Percentiles rank a stretch among this genome's conserved stretches.
Evolutionary conservation across 495 filamentous ascomycete species (phyloP).

Genomic region (Schizothecium vesticola): DNA sequence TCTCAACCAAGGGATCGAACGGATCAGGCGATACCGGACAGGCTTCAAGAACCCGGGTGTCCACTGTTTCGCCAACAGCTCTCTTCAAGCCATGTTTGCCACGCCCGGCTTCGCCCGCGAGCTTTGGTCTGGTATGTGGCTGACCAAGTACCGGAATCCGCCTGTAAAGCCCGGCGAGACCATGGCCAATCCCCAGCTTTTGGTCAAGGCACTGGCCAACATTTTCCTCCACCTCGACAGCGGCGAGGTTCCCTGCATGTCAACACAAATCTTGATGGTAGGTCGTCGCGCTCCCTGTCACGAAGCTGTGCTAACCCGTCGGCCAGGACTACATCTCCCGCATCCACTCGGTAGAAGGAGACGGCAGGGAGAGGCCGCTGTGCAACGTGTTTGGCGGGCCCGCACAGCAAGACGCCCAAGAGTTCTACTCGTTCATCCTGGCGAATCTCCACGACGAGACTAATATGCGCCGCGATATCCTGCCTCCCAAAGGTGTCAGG

Average conservation of each 20-base stretch:
- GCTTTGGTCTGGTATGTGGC: constrained; percentile 54
- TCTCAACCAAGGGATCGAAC: constrained; percentile 19
- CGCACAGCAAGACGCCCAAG: constrained; percentile 41
- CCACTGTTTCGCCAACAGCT: constrained; percentile 88
- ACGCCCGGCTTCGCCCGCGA: constrained; percentile 67
- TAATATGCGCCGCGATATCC: constrained; percentile 24
- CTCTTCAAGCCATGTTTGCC: constrained; percentile 74
- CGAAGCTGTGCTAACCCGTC: constrained; percentile 20
- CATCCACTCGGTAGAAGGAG: constrained; percentile 23
- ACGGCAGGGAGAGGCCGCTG: constrained; percentile 2
- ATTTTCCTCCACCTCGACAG: constrained; percentile 64
- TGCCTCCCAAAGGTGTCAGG: constrained; percentile 9
- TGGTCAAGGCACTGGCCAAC: constrained; percentile 69
- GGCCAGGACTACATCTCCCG: constrained; percentile 34
- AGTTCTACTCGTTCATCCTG: constrained; percentile 39
- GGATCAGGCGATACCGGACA: constrained; percentile 37
- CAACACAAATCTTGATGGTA: constrained; percentile 61
- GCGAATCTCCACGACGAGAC: constrained; percentile 40
- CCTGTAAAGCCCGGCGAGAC: constrained; percentile 54
- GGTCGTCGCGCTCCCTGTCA: constrained; percentile 10
- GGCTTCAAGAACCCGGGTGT: constrained; percentile 77
- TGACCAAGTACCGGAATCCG: constrained; percentile 19
- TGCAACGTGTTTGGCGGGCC: constrained; percentile 30
- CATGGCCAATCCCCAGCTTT: constrained; percentile 70
- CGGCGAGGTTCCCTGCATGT: constrained; percentile 52